Conservation (phyloP, 441 rosid species). For the Gossypium gossypioides region DNA sequence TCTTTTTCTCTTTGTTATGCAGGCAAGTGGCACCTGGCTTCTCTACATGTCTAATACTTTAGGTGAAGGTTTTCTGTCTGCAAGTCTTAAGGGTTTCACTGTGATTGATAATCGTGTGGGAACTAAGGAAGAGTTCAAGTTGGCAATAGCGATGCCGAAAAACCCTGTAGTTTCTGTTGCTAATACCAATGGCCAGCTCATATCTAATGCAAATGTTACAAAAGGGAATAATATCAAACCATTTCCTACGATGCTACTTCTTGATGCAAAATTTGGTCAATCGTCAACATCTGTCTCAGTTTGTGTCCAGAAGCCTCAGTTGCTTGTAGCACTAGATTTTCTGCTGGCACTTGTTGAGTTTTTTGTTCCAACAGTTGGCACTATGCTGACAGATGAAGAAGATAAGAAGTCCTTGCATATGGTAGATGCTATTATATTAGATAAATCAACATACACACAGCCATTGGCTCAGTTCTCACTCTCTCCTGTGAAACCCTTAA, state of each 20-base stretch:
- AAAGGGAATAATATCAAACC: constrained; percentile 35
- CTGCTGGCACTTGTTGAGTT: constrained; percentile 85
- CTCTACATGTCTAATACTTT: constrained; percentile 62
- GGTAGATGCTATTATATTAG: constrained; percentile 56
- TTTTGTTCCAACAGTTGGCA: constrained; percentile 75
- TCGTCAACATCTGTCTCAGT: constrained; percentile 49
- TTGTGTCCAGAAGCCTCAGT: constrained; percentile 82
- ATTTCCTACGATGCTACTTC: constrained; percentile 79
- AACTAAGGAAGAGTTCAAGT: constrained; percentile 66
- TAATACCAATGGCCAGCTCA: constrained; percentile 26
- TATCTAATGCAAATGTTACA: constrained; percentile 25
- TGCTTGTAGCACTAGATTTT: constrained; percentile 96
- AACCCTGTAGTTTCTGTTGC: constrained; percentile 23
- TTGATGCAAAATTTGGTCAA: constrained; percentile 79
- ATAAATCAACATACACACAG: constrained; percentile 55
- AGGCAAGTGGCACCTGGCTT: constrained; percentile 84
- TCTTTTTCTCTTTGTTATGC: constrained; percentile 18
- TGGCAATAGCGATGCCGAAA: constrained; percentile 74
- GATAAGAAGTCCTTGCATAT: constrained; percentile 40
- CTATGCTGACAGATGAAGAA: constrained; percentile 61
- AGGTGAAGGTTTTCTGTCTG: constrained; percentile 71
- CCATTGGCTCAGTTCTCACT: constrained; percentile 55
- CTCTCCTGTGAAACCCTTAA: constrained; percentile 76
- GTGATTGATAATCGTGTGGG: constrained; percentile 92
- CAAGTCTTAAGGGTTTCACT: constrained; percentile 74